These are phyloP conservation scores for Colletotrichum sansevieriae DNA, from an alignment of 2,329 filamentous ascomycete species.

Conservation along the genomic window DNA sequence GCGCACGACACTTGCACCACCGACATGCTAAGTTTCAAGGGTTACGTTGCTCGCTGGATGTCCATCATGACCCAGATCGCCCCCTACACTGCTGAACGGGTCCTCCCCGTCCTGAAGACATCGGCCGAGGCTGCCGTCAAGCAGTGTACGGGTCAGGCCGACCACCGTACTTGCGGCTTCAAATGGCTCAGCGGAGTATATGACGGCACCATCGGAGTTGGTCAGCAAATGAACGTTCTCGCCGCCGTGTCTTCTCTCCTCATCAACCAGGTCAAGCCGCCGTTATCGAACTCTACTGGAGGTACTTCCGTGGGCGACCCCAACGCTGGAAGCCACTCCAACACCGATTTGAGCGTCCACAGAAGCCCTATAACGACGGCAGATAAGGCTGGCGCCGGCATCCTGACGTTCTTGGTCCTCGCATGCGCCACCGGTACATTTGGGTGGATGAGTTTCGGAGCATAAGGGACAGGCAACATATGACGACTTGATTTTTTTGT, in stretches of 20 bases:
- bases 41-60: slow-evolving; percentile 70
- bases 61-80: slow-evolving; percentile 66
- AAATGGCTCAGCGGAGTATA: slow-evolving; percentile 65
- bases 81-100: slow-evolving; percentile 63
- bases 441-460: slow-evolving; percentile 63
- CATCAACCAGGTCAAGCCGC: slow-evolving; percentile 55
- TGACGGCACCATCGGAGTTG: slow-evolving; percentile 68
- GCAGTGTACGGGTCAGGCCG: slow-evolving; percentile 66
- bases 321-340: slow-evolving; percentile 56
- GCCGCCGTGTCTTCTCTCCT: slow-evolving; percentile 67
- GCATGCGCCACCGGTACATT: slow-evolving; percentile 56
- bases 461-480: slow-evolving; percentile 41
- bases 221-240: slow-evolving; percentile 71
- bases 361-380: slow-evolving; percentile 55
- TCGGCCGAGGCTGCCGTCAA: slow-evolving; percentile 67
- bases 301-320: slow-evolving; percentile 62
- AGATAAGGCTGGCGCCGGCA: slow-evolving; percentile 62
- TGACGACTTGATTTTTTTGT: slow-evolving; percentile 36
- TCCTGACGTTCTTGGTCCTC: slow-evolving; percentile 61
- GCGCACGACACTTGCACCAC: slow-evolving; percentile 66
- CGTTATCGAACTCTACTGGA: slow-evolving; percentile 62
- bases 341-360: slow-evolving; percentile 49
- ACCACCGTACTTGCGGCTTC: slow-evolving; percentile 65
- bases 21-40: slow-evolving; percentile 75
- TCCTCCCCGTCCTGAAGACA: slow-evolving; percentile 64